Evolutionary conservation across 495 filamentous ascomycete genomes (phyloP), one percentile per base, ranked within the genome.

Genomic region (Pyrenula massariospora): DNA sequence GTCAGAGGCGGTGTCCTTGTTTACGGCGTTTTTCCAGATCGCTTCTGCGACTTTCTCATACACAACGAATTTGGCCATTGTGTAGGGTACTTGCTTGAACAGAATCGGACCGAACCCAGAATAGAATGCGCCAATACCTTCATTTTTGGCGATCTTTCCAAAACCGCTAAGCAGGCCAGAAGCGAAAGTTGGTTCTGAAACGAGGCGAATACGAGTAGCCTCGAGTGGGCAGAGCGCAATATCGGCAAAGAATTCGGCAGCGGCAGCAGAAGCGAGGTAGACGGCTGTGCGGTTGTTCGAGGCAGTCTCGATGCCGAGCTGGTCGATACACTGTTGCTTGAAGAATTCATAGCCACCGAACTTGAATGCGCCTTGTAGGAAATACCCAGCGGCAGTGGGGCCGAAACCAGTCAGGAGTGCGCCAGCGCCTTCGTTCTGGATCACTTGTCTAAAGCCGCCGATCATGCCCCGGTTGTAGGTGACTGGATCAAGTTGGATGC

Each of bases 31-130:
- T 60, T 69, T 60, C 83, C 83, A 96, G 78, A 89, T 66, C 52
- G 77, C 59, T 79, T 98, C 94, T 64, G 85, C 74, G 67, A 89
- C 88, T 83, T 96, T 96, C 82, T 98, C 93, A 84, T 86, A 96
- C 63, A 96, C 93, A 73, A 96, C 93, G 82, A 98, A 98, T 81
- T 98, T 98, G 80, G 94, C 80, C 93, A 98, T 96, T 71, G 93
- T 98, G 80, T 98, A 98, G 58, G 93, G 93, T 72, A 98, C 87
- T 82, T 95, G 89, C 81, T 95, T 95, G 82, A 95, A 91, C 65
- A 92, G 77, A 63, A 95, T 93, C 60, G 89, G 89, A 42, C 89
- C 89, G 77, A 95, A 95, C 57, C 89, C 89, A 63, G 89, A 90
- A 78, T 95, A 95, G 86, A 95, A 93, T 65, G 87, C 89, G 59